phyloP scores from a whole-genome alignment of 805 yeast genomes.

The Candida taoyuanica region DNA sequence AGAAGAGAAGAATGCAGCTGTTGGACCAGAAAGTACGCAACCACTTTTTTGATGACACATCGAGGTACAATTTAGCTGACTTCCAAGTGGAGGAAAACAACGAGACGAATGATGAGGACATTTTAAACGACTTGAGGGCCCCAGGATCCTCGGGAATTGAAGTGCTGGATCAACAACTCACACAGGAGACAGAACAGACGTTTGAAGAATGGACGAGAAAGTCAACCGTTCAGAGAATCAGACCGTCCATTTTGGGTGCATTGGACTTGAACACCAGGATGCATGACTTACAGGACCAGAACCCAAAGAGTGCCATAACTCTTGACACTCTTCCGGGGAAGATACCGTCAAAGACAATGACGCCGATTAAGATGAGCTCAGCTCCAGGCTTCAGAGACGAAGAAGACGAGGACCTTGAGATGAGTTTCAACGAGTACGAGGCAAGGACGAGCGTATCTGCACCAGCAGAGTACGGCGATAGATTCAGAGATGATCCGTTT shows the following conservation, averaged over 20 bases:
- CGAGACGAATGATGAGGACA: slow-evolving; percentile 24
- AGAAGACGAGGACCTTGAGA: slow-evolving; percentile 2
- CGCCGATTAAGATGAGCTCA: slow-evolving; percentile 20
- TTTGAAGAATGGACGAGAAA: slow-evolving; percentile 21
- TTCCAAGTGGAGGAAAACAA: slow-evolving; percentile 15
- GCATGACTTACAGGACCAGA: slow-evolving; percentile 5
- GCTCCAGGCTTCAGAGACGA: slow-evolving; percentile 20
- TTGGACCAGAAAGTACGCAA: slow-evolving; percentile 25
- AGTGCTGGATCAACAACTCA: slow-evolving; percentile 14
- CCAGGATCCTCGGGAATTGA: slow-evolving; percentile 13
- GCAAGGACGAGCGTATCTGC: slow-evolving; percentile 17
- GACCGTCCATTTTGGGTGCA: slow-evolving; percentile 25
- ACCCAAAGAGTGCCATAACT: slow-evolving; percentile 7
- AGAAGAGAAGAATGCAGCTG: slow-evolving; percentile 16
- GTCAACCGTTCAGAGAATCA: slow-evolving; percentile 12
- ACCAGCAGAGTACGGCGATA: slow-evolving; percentile 12
- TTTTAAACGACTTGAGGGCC: slow-evolving; percentile 11
- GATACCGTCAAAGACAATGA: not conserved
- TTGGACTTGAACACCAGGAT: slow-evolving; percentile 21
- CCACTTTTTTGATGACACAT: slow-evolving; percentile 11
- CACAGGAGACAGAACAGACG: slow-evolving; percentile 7
- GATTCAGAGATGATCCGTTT: slow-evolving; percentile 6
- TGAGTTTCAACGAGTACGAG: slow-evolving; percentile 15
- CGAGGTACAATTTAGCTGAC: slow-evolving; percentile 5
- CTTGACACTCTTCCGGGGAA: slow-evolving; percentile 10